These are phyloP conservation scores for Mycena galericulata DNA, from an alignment of 768 basidiomycete species.

Conservation along the genomic window DNA sequence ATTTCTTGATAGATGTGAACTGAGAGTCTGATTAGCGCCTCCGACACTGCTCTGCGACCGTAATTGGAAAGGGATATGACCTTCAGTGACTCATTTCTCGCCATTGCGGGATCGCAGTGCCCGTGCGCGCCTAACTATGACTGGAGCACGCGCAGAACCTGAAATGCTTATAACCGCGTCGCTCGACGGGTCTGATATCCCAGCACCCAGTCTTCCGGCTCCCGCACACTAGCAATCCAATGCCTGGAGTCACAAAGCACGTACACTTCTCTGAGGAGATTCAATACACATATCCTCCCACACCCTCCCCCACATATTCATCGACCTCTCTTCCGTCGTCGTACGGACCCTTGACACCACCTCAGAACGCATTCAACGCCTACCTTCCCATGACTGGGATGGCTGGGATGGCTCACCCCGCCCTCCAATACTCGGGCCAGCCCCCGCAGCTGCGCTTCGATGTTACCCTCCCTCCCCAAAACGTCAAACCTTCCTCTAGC, in stretches of 20 bases:
- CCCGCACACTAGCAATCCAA: conserved; percentile 2
- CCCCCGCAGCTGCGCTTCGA: conserved; percentile 27
- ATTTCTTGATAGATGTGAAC: no score
- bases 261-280: conserved; percentile 30
- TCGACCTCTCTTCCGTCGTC: conserved; percentile 35
- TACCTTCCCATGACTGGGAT: conserved; percentile 16
- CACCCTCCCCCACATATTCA: conserved; percentile 37
- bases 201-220: conserved; percentile 1
- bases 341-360: conserved; percentile 34
- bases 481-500: conserved; percentile 7
- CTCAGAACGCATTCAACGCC: conserved; percentile 17
- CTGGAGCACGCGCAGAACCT: not conserved
- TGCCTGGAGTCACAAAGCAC: conserved; percentile 31
- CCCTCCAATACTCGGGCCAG: conserved; percentile 15
- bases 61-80: conserved; percentile 1
- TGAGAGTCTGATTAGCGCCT: not conserved
- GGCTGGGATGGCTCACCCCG: conserved; percentile 14
- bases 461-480: conserved; percentile 30
- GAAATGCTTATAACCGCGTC: conserved; percentile 19
- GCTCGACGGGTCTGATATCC: not conserved
- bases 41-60: not conserved
- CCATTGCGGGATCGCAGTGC: conserved; percentile 14
- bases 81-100: not conserved
- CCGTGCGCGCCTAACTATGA: conserved; percentile 28
- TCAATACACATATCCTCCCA: conserved; percentile 18